A percentile compares a stretch with the other conserved stretches of the same genome.
Evolutionary conservation across 306 rosid species (phyloP).

Genomic region (Mimosa pudica): DNA sequence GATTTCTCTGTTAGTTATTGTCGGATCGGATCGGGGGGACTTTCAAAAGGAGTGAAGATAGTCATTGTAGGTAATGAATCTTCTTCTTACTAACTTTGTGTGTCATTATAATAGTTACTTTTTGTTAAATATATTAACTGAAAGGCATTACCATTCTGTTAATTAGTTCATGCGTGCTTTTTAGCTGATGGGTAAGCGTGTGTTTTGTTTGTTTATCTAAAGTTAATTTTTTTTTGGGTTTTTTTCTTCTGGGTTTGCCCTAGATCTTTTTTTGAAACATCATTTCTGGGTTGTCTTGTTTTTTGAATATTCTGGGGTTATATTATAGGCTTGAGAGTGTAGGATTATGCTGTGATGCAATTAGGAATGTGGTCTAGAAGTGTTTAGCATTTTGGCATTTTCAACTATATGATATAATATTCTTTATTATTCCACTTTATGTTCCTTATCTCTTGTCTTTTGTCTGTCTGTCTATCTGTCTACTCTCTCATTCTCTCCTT

Average conservation of each 20-base stretch:
- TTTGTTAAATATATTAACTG: neutral
- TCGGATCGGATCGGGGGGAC: constrained; percentile 18
- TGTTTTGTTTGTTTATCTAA: neutral
- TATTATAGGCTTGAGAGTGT: constrained; percentile 12
- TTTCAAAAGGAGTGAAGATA: constrained; percentile 20
- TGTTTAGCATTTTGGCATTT: constrained; percentile 7
- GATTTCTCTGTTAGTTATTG: constrained; percentile 13
- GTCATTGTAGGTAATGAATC: constrained; percentile 48
- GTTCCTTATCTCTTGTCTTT: neutral
- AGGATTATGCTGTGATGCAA: constrained; percentile 23
- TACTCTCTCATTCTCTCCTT: neutral
- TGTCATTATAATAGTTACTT: neutral
- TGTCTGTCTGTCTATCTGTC: neutral
- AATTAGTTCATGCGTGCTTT: constrained; percentile 11
- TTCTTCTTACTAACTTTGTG: neutral
- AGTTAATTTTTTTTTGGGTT: neutral
- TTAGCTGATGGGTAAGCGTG: constrained; percentile 45
- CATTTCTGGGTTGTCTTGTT: neutral
- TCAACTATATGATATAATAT: constrained; percentile 17
- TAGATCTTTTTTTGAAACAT: neutral
- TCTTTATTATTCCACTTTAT: neutral
- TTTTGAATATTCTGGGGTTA: neutral
- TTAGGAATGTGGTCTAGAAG: constrained; percentile 6
- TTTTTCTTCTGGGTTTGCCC: neutral
- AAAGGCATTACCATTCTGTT: constrained; percentile 17